Evolutionary conservation across 2,329 filamentous ascomycete species (phyloP).

Genomic region (Aspergillus versicolor): DNA sequence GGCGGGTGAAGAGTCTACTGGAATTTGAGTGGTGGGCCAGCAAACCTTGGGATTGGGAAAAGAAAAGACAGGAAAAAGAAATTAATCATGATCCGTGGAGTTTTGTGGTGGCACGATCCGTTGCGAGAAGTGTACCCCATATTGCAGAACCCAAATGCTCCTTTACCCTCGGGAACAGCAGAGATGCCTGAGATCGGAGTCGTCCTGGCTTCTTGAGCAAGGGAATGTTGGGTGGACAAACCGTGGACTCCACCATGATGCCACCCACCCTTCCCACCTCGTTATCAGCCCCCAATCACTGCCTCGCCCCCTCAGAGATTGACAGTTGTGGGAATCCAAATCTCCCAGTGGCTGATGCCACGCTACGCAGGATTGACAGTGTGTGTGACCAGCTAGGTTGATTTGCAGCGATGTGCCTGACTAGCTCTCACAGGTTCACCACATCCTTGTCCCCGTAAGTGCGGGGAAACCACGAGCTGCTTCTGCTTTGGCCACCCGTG

Average conservation of each 20-base stretch:
- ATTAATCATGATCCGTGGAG: neutral
- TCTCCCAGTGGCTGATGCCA: conserved; percentile 14
- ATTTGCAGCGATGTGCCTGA: conserved; percentile 15
- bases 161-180: conserved; percentile 1
- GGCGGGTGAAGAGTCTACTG: neutral
- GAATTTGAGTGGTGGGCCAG: neutral
- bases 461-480: conserved; percentile 11
- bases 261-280: conserved; percentile 4
- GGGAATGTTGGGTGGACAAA: neutral
- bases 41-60: neutral
- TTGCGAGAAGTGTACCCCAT: conserved; percentile 5
- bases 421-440: conserved; percentile 15
- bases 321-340: conserved; percentile 1
- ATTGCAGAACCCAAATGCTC: conserved; percentile 13
- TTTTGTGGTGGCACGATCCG: conserved; percentile 5
- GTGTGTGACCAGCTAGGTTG: conserved; percentile 9
- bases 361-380: conserved; percentile 6
- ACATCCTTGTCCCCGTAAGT: conserved; percentile 11
- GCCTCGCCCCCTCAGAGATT: neutral
- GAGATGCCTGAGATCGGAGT: neutral
- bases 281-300: conserved; percentile 9
- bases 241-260: conserved; percentile 2
- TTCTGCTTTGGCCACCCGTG: conserved; percentile 1
- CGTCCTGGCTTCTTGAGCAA: neutral
- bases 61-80: neutral